Conservation (phyloP, 1,284 basidiomycete genomes). For the Taiwanofungus camphoratus region DNA sequence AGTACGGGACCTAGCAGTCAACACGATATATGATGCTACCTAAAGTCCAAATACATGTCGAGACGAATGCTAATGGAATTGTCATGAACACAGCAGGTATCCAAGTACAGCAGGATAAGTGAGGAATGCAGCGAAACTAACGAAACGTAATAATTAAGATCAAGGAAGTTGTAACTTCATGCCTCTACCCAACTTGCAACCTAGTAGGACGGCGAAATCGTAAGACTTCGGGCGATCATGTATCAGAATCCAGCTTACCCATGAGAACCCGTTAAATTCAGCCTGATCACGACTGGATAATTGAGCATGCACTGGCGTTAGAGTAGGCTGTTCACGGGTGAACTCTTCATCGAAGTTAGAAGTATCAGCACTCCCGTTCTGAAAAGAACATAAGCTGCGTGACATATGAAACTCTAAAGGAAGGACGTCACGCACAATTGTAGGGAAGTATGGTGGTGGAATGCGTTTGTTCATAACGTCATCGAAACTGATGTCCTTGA, state of each 20-base stretch:
- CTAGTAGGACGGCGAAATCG: constrained; percentile 26
- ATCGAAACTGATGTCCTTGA: constrained; percentile 96
- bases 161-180: constrained; percentile 29
- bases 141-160: constrained; percentile 26
- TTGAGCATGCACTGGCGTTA: constrained; percentile 96
- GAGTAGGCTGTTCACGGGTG: constrained; percentile 92
- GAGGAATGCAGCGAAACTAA: constrained; percentile 21
- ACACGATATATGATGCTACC: constrained; percentile 13
- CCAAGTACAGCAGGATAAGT: constrained; percentile 38
- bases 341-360: constrained; percentile 97
- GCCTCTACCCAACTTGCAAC: constrained; percentile 72
- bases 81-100: constrained; percentile 38
- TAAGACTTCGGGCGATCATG: neutral
- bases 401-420: constrained; percentile 7
- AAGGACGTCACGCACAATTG: constrained; percentile 60
- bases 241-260: constrained; percentile 40
- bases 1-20: constrained; percentile 16
- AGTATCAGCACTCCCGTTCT: constrained; percentile 78
- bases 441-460: constrained; percentile 96
- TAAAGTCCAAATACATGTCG: constrained; percentile 19
- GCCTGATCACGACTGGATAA: constrained; percentile 89
- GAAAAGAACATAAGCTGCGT: constrained; percentile 13
- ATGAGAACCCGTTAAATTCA: constrained; percentile 95
- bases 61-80: constrained; percentile 10
- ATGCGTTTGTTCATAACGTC: constrained; percentile 95